Conservation (phyloP, 495 filamentous ascomycete species). For the Penicillium taxi region DNA sequence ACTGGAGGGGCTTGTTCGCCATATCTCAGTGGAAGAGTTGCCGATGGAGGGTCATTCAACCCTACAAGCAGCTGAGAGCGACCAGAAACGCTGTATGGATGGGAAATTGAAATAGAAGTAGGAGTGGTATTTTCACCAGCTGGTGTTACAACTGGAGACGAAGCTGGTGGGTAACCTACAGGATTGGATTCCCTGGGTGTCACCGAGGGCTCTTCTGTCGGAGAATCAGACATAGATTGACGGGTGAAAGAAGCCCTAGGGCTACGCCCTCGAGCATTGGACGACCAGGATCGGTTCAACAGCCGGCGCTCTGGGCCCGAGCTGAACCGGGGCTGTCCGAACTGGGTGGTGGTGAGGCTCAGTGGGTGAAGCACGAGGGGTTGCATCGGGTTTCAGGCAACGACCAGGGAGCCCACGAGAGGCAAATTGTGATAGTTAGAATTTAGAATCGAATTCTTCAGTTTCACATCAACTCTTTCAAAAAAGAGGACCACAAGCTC, state of each 20-base stretch:
- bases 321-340: constrained; percentile 36
- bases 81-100: no score
- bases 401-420: constrained; percentile 11
- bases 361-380: constrained; percentile 42
- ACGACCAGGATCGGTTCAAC: constrained; percentile 61
- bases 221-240: constrained; percentile 80
- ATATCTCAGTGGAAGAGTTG: constrained; percentile 3
- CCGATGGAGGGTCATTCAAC: constrained; percentile 17
- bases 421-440: no score
- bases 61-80: constrained; percentile 10
- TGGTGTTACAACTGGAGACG: constrained; percentile 22
- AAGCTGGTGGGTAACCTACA: constrained; percentile 38
- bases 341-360: constrained; percentile 35
- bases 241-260: constrained; percentile 60
- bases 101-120: neutral
- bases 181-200: constrained; percentile 47
- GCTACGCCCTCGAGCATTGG: constrained; percentile 59
- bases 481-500: constrained; percentile 20
- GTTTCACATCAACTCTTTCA: constrained; percentile 13
- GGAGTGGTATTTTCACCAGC: constrained; percentile 10
- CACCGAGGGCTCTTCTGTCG: constrained; percentile 53
- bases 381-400: constrained; percentile 36
- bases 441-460: no score
- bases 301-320: constrained; percentile 57
- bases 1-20: constrained; percentile 25